Evolutionary conservation across 139 green algal species (phyloP).

Genomic region (Bryopsis sp.): DNA sequence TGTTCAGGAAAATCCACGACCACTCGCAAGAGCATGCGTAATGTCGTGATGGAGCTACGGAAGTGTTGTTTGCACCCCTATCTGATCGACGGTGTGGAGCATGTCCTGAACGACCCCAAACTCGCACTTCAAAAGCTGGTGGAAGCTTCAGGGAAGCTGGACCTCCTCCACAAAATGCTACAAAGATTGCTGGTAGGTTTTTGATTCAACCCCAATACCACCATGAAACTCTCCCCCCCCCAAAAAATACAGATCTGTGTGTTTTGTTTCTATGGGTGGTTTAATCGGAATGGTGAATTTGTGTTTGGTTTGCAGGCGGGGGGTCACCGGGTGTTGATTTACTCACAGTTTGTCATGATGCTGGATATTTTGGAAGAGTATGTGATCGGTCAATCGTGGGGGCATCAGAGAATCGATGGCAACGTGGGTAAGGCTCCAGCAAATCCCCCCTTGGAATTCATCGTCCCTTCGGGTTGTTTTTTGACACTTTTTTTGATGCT

Average conservation of each 20-base stretch:
- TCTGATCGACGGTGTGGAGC: conserved; percentile 30
- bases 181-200: conserved; percentile 21
- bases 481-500: no score
- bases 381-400: conserved; percentile 30
- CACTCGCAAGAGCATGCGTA: no score
- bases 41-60: conserved; percentile 64
- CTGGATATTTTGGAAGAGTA: conserved; percentile 72
- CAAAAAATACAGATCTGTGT: no score
- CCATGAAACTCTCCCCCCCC: no score
- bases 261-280: no score
- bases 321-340: conserved; percentile 39
- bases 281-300: no score
- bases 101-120: background rate
- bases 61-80: conserved; percentile 72
- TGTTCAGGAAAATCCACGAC: no score
- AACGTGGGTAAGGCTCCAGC: conserved; percentile 16
- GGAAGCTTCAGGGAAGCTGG: conserved; percentile 65
- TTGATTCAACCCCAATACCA: no score
- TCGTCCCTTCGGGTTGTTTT: no score
- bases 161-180: conserved; percentile 72
- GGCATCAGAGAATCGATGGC: conserved; percentile 56
- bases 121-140: conserved; percentile 34
- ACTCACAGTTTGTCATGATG: conserved; percentile 48
- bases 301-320: conserved; percentile 18
- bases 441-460: no score